Evolutionary conservation across 371 early-diverging fungal species (phyloP), one percentile per base, ranked within the genome.

Genomic region (Dichotomocladium elegans): DNA sequence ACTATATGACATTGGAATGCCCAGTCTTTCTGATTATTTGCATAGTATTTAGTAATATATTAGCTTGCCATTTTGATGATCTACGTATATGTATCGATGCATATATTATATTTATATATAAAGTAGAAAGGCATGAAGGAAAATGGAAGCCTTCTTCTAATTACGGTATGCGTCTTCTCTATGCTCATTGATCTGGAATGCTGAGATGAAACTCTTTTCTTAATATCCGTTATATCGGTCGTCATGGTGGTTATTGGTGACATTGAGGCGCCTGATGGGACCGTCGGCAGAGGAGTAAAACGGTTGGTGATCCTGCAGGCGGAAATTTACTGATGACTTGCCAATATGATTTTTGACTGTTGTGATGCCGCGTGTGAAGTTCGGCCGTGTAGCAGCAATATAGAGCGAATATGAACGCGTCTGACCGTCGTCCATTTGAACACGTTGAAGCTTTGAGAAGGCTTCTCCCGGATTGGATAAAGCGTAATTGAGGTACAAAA

Each of bases 341-440:
- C 25, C 14, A 25, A 10, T 22, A 25, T 17, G 24, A 22, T 43
- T 6, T 31, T 27, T 24, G 34, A n/a, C 6, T 33, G 34, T 5
- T 25, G 11, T 6, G 28, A 50, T 24, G 40, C 65, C 50, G 50
- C 64, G 55, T 19, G 46, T 44, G 34, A 72, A 77, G 9, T 42
- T 29, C 3, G 72, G 61, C 10, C 65, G 65, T 28, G 83, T 81
- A 9, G 84, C 77, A 7, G 81, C 65, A 45, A 82, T 65, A 53
- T 80, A 82, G 24, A 82, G 53, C 6, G 86, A 80, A 56, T 79
- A 82, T 1, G 83, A 68, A 34, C 66, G 61, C 4, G 83, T 81
- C 51, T 81, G 77, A 1, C 86, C 86, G 64, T 83, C 84, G 29
- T 86, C 86, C 47, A 83, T 34, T 5, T 52, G 63, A 1, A 60